These are phyloP conservation scores for Teratosphaeria pseudoeucalypti DNA, from an alignment of 2,329 filamentous ascomycete species.

Conservation along the genomic window DNA sequence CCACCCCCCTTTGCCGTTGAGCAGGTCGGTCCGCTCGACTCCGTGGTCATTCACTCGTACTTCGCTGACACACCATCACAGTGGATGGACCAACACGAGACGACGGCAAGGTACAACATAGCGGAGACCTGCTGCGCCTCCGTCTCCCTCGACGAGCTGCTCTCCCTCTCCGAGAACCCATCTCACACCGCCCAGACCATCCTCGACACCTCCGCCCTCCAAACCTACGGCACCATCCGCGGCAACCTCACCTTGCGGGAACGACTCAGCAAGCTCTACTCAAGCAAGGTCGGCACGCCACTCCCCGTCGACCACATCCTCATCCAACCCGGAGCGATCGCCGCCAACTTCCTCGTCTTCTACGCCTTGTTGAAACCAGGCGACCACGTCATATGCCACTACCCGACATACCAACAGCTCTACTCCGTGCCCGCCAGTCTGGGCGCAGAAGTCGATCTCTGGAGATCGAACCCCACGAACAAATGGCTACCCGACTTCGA, in stretches of 20 bases:
- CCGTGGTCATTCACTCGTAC: too few species aligned
- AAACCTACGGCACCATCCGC: slow-evolving; percentile 65
- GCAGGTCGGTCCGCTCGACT: slow-evolving; percentile 35
- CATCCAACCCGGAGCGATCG: slow-evolving; percentile 70
- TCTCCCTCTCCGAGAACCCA: slow-evolving; percentile 48
- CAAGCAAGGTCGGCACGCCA: slow-evolving; percentile 39
- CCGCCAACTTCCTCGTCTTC: slow-evolving; percentile 72
- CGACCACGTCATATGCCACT: slow-evolving; percentile 78
- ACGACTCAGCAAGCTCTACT: slow-evolving; percentile 57
- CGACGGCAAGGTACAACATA: slow-evolving; percentile 52
- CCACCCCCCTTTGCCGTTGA: slow-evolving; percentile 57
- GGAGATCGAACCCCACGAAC: slow-evolving; percentile 56
- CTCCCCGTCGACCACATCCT: slow-evolving; percentile 55
- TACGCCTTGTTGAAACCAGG: slow-evolving; percentile 61
- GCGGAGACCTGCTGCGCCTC: slow-evolving; percentile 72
- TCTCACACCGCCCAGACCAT: slow-evolving; percentile 29
- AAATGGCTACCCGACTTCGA: slow-evolving; percentile 57
- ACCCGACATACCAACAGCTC: slow-evolving; percentile 78
- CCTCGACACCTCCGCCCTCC: slow-evolving; percentile 44
- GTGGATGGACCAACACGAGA: slow-evolving; percentile 50
- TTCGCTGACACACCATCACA: slow-evolving; percentile 14
- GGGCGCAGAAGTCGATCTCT: slow-evolving; percentile 67
- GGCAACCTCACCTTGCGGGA: slow-evolving; percentile 54
- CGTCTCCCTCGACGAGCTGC: slow-evolving; percentile 59
- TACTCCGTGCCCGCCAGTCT: slow-evolving; percentile 65